These are phyloP conservation scores for Glycine tomentella DNA, from an alignment of 306 rosid species.

Conservation along the genomic window DNA sequence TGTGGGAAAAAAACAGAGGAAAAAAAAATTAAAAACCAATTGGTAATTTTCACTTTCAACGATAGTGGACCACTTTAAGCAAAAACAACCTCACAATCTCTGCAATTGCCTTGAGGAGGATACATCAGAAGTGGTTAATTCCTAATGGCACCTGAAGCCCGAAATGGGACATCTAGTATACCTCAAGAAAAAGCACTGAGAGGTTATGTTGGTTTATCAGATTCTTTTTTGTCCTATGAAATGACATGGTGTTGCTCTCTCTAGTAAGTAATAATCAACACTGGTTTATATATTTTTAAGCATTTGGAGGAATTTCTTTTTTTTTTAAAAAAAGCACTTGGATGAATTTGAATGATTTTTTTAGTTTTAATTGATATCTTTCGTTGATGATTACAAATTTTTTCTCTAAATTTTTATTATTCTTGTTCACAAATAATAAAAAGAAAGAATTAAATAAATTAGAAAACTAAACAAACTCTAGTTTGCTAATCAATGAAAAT, in stretches of 20 bases:
- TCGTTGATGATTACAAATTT: no score
- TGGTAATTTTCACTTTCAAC: conserved; percentile 18
- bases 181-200: conserved; percentile 14
- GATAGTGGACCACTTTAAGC: conserved; percentile 26
- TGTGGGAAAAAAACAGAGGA: background rate
- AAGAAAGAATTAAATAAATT: background rate
- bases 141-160: conserved; percentile 32
- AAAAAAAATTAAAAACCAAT: background rate
- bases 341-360: no score
- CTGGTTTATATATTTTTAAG: no score
- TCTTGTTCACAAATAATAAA: background rate
- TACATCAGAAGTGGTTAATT: conserved; percentile 34
- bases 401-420: background rate
- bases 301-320: no score
- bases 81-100: conserved; percentile 18
- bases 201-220: background rate
- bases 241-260: no score
- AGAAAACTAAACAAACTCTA: no score
- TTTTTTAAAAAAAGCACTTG: no score
- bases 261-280: no score
- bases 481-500: no score
- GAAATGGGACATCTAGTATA: background rate
- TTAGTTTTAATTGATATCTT: no score
- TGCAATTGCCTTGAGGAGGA: conserved; percentile 36
- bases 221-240: no score